Evolutionary conservation across 2,329 filamentous ascomycete genomes (phyloP).

Genomic region (Neofusicoccum sp.): DNA sequence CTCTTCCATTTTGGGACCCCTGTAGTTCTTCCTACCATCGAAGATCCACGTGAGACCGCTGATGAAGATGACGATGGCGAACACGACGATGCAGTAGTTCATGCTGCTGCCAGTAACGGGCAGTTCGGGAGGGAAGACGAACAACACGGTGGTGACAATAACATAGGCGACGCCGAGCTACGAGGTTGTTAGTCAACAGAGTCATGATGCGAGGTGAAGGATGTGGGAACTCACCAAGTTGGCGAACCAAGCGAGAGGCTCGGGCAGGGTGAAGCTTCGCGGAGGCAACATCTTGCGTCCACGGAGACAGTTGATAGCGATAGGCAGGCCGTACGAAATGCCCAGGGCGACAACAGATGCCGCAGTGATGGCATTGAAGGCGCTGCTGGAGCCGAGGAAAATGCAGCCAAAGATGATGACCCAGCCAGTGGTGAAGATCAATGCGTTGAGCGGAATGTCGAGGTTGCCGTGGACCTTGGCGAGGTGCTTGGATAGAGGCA

Average conservation of each 20-base stretch:
- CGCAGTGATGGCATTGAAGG: constrained; percentile 70
- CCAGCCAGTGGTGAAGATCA: constrained; percentile 59
- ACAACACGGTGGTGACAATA: constrained; percentile 69
- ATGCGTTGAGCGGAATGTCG: constrained; percentile 64
- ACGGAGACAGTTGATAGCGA: constrained; percentile 66
- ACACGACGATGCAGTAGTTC: constrained; percentile 61
- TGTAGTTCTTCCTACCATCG: constrained; percentile 61
- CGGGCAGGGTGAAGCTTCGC: constrained; percentile 57
- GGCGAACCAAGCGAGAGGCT: constrained; percentile 57
- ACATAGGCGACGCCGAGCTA: constrained; percentile 62
- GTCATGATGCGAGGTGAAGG: too few relatives aligned
- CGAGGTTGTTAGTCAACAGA: not conserved
- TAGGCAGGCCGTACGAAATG: constrained; percentile 71
- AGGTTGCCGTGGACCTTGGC: constrained; percentile 60
- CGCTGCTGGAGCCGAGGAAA: constrained; percentile 65
- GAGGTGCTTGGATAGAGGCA: constrained; percentile 61
- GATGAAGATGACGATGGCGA: constrained; percentile 58
- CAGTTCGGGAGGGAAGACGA: constrained; percentile 68
- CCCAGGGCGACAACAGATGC: constrained; percentile 70
- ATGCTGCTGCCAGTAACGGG: constrained; percentile 66
- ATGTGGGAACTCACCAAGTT: constrained; percentile 42
- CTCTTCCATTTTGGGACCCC: constrained; percentile 44
- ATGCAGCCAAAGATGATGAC: constrained; percentile 69
- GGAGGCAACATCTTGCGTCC: constrained; percentile 64
- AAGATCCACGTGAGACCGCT: constrained; percentile 59